Evolutionary conservation across 495 filamentous ascomycete species (phyloP), one percentile per base, ranked within the genome.

Genomic region (Aspergillus conjunctus): DNA sequence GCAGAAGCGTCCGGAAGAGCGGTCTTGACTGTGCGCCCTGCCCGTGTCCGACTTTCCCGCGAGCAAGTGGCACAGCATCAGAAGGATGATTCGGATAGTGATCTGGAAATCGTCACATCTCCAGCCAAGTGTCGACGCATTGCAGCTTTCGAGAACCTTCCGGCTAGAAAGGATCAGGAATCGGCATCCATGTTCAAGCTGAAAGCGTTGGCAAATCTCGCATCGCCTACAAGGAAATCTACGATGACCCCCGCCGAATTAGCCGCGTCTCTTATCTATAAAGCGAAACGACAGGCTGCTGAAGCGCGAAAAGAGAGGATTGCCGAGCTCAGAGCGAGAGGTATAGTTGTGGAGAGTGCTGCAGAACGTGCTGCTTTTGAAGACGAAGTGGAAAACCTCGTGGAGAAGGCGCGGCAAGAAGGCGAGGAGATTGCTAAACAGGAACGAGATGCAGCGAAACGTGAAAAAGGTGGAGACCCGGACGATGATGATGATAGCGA

Each of bases 331-430:
- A 81, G 83, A 56, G 86, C 87, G 18, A 90, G 88, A 69, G 94
- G 94, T 32, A 80, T 98, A 15, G 76, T 89, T 44, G 78, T 97
- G n/a, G 88, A 90, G 64, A 96, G 91, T 1, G 84, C 86, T 5
- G 94, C 96, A 71, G 92, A 99, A 64, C 81, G 90, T 58, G 87
- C 89, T 62, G 85, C 86, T 12, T 88, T 93, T 69, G 85, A 88
- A 68, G 86, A 88, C 26, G 85, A 92, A 59, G 83, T 97, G 20
- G 95, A 98, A 61, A 87, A 97, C 63, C 79, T 97, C 39, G 79
- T 98, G 33, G 88, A 93, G 30, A 91, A 87, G 63, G 94, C 93
- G 20, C 81, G 93, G 43, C 79, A 83, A 61, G 91, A 97, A 68
- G 92, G 86, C 14, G 84, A 91, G 50, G 87, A 88, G 50, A 88